Evolutionary conservation across 495 filamentous ascomycete genomes (phyloP), one percentile per base, ranked within the genome.

Genomic region (Hypoxylon crocopeplum): DNA sequence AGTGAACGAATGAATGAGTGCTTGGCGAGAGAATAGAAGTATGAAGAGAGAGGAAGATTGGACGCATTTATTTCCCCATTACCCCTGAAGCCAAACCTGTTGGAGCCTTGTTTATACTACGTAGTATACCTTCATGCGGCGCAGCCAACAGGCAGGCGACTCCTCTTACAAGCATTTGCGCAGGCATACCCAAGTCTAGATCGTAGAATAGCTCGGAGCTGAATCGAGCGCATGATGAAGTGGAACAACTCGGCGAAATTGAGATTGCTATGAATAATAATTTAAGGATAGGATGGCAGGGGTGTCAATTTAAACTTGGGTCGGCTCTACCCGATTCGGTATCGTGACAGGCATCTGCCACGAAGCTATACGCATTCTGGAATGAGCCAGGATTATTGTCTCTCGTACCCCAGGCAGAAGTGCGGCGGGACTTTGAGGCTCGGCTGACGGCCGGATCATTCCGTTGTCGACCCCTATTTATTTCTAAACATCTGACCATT

Each of bases 161-260:
- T 6, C 13, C 13, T 19, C 21, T 15, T 44, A 17, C 12, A 15
- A 44, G 17, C 25, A 38, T 48, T 21, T 34, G 7, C 16, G 22
- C 19, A 41, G 41, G 40, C 41, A 27, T 10, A 38, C 16, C 10
- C 34, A 17, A 48, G 49, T 40, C 54, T 45, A 64, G 54, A 49
- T 42, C 44, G 11, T 15, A 45, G 30, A 30, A 27, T 34, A 37
- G n/a, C 38, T 30, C 19, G 16, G 39, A 39, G 36, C 38, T 27
- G 29, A 44, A 16, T 42, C 33, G 15, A 51, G 12, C 36, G 48
- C 47, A 52, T 47, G 32, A 41, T 29, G 33, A 59, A 59, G 37
- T 59, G 48, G 54, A 41, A 45, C 27, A 10, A 56, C 32, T 51
- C 48, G 47, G 54, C 27, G 55, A 42, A 55, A 45, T 56, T 49